phyloP scores from a whole-genome alignment of 768 basidiomycete genomes.

The Podaxis rugospora region DNA sequence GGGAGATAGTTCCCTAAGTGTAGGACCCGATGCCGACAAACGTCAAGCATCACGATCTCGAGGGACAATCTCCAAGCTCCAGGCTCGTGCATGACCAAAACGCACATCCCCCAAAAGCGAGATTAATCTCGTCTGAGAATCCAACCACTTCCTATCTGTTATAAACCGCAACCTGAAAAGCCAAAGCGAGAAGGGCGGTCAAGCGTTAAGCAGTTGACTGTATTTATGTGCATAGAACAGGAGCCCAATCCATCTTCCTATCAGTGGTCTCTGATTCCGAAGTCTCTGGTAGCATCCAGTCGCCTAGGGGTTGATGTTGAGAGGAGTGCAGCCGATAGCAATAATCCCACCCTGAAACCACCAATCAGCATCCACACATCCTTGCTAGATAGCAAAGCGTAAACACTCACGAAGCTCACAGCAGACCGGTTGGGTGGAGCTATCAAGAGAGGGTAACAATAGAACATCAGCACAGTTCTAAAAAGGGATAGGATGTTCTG shows the following conservation, averaged over 20 bases:
- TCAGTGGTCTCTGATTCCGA: not conserved
- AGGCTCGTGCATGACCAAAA: no score
- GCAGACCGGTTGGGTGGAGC: conserved; percentile 30
- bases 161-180: no score
- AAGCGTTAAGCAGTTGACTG: no score
- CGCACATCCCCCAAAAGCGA: no score
- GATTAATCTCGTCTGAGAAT: not conserved
- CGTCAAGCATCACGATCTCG: no score
- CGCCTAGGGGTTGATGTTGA: conserved; percentile 27
- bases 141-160: not conserved
- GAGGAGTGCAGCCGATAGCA: conserved; percentile 31
- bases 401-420: conserved; percentile 31
- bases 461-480: not conserved
- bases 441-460: not conserved
- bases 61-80: no score
- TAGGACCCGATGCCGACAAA: no score
- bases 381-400: not conserved
- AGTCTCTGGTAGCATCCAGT: not conserved
- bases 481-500: not conserved
- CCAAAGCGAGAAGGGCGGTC: not conserved
- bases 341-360: conserved; percentile 27
- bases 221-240: not conserved
- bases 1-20: no score
- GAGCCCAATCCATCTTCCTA: not conserved
- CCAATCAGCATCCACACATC: not conserved